Evolutionary conservation across 2,329 filamentous ascomycete genomes (phyloP).

Genomic region (Coniella vitis): DNA sequence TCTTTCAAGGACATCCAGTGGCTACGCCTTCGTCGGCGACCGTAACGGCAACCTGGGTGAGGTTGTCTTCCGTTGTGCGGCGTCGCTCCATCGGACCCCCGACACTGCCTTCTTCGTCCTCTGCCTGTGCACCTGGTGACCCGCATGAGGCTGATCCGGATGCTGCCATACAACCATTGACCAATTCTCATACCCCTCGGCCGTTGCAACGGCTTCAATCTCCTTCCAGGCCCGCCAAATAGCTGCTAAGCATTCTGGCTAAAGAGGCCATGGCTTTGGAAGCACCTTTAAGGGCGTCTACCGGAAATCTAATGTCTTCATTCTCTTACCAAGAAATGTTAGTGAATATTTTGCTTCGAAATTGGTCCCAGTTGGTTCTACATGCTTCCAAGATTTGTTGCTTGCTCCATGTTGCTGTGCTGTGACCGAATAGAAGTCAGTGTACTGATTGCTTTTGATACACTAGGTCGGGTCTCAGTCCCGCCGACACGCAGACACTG

Average conservation of each 20-base stretch:
- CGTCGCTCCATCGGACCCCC: neutral
- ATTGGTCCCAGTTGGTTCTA: conserved; percentile 25
- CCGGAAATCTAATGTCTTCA: conserved; percentile 47
- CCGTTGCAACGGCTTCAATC: neutral
- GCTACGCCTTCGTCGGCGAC: conserved; percentile 1
- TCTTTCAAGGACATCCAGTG: conserved; percentile 1
- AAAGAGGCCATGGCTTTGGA: conserved; percentile 48
- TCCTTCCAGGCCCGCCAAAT: neutral
- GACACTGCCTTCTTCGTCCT: conserved; percentile 2
- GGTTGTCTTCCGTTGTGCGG: conserved; percentile 9
- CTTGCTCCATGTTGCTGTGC: neutral
- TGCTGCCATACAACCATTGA: neutral
- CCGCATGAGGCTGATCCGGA: conserved; percentile 6
- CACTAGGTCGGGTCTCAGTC: conserved; percentile 38
- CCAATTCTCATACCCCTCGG: neutral
- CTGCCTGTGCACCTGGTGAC: neutral
- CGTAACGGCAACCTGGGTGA: neutral
- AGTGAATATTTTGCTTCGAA: conserved; percentile 18
- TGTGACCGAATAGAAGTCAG: conserved; percentile 1
- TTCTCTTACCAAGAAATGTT: conserved; percentile 52
- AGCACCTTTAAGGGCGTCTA: conserved; percentile 56
- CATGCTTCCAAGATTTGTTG: conserved; percentile 30
- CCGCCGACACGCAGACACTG: conserved; percentile 41
- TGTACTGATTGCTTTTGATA: neutral
- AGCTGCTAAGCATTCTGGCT: conserved; percentile 3